Evolutionary conservation across 2,329 filamentous ascomycete genomes (phyloP).

Genomic region (Gaeumannomyces tritici): DNA sequence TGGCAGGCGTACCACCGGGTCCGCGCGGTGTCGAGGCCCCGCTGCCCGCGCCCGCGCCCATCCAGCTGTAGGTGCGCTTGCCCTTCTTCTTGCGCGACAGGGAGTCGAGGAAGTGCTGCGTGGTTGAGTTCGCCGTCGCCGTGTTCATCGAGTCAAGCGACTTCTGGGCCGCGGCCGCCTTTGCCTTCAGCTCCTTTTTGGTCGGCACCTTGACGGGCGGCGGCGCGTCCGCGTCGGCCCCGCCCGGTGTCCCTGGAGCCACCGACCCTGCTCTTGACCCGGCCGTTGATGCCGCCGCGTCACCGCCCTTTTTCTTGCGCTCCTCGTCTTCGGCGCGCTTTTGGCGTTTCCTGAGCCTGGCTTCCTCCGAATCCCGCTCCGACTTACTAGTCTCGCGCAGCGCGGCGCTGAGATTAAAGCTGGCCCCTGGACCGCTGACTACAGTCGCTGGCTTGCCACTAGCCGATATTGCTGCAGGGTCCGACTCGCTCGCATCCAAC

Average conservation of each 20-base stretch:
- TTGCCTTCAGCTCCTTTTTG: constrained; percentile 79
- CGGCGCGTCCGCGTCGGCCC: constrained; percentile 40
- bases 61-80: constrained; percentile 63
- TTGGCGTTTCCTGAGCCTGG: constrained; percentile 56
- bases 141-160: constrained; percentile 71
- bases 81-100: constrained; percentile 35
- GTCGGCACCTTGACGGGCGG: constrained; percentile 57
- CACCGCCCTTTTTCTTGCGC: constrained; percentile 36
- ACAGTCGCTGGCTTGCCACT: not conserved
- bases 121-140: constrained; percentile 67
- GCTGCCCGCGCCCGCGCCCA: constrained; percentile 48
- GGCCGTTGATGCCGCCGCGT: constrained; percentile 20
- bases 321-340: constrained; percentile 39
- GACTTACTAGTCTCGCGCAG: constrained; percentile 53
- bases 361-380: constrained; percentile 66
- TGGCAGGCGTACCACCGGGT: constrained; percentile 21
- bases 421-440: not conserved
- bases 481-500: constrained; percentile 28
- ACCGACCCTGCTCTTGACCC: constrained; percentile 45
- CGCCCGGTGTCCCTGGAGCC: constrained; percentile 50
- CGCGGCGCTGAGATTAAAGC: constrained; percentile 16
- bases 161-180: constrained; percentile 60
- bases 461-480: not conserved
- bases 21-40: constrained; percentile 40
- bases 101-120: constrained; percentile 52